phyloP scores from a whole-genome alignment of 306 rosid species.

The Neltuma alba region DNA sequence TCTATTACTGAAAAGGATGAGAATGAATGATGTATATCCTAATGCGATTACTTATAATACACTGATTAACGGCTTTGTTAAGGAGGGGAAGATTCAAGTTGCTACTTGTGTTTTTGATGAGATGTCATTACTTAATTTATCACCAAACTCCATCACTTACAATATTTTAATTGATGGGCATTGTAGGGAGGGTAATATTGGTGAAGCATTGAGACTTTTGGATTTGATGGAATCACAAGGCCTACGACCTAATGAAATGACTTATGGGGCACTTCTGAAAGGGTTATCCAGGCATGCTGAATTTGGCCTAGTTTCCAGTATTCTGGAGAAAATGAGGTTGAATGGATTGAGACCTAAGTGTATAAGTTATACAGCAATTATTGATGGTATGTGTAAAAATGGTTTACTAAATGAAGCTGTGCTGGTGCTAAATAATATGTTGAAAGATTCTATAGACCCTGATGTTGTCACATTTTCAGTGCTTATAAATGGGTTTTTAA shows the following conservation, averaged over 20 bases:
- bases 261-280: constrained; percentile 62
- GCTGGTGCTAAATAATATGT: constrained; percentile 54
- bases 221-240: constrained; percentile 62
- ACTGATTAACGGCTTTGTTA: constrained; percentile 72
- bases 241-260: constrained; percentile 64
- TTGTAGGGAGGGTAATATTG: constrained; percentile 49
- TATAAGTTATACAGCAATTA: constrained; percentile 58
- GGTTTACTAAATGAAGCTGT: constrained; percentile 69
- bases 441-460: constrained; percentile 48
- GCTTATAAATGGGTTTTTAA: constrained; percentile 75
- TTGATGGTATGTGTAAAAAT: constrained; percentile 73
- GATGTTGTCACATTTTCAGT: constrained; percentile 70
- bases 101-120: constrained; percentile 69
- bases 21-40: constrained; percentile 65
- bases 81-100: constrained; percentile 72
- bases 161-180: constrained; percentile 64
- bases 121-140: constrained; percentile 53
- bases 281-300: constrained; percentile 62
- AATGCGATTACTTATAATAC: constrained; percentile 68
- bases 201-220: constrained; percentile 62
- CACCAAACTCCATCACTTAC: constrained; percentile 61
- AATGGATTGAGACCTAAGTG: constrained; percentile 43
- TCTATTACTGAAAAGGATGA: constrained; percentile 71
- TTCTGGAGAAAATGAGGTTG: constrained; percentile 62
- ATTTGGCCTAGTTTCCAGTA: constrained; percentile 50